These are phyloP conservation scores for Mycena albidolilacea DNA, from an alignment of 768 basidiomycete species.

Conservation along the genomic window DNA sequence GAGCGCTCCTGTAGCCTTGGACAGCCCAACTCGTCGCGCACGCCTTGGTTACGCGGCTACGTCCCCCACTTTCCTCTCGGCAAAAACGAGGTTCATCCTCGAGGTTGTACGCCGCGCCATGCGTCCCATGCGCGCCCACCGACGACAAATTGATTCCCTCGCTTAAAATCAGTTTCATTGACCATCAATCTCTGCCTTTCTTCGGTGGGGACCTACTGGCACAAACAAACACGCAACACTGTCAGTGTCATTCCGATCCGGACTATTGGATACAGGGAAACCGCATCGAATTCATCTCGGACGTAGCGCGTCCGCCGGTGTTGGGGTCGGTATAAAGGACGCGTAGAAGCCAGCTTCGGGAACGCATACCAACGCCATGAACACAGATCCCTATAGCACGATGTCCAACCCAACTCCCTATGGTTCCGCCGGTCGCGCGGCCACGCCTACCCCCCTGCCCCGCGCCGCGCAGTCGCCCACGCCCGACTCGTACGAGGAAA, in stretches of 20 bases:
- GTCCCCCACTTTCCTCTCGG: not conserved
- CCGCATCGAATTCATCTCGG: not conserved
- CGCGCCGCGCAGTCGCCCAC: not conserved
- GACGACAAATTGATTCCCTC: not conserved
- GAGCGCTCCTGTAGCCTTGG: not conserved
- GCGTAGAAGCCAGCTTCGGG: not conserved
- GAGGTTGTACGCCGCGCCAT: not conserved
- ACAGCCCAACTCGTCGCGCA: not conserved
- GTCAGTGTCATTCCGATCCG: not conserved
- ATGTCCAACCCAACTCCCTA: not conserved
- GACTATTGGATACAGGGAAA: not conserved
- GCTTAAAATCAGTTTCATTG: slow-evolving; percentile 16
- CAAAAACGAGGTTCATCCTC: not conserved
- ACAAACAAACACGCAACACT: not conserved
- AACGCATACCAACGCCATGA: too few relatives aligned
- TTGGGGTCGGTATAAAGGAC: slow-evolving; percentile 14
- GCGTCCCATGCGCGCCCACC: slow-evolving; percentile 3
- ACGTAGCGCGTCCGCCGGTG: not conserved
- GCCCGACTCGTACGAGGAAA: not conserved
- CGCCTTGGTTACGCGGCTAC: slow-evolving; percentile 16
- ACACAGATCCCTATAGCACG: too few relatives aligned
- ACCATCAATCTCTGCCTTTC: not conserved
- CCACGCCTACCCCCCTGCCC: slow-evolving; percentile 16
- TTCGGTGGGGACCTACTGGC: slow-evolving; percentile 22
- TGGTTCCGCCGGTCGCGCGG: not conserved